These are phyloP conservation scores for Gyromitra esculenta DNA, from an alignment of 2,329 filamentous ascomycete species.

Conservation along the genomic window DNA sequence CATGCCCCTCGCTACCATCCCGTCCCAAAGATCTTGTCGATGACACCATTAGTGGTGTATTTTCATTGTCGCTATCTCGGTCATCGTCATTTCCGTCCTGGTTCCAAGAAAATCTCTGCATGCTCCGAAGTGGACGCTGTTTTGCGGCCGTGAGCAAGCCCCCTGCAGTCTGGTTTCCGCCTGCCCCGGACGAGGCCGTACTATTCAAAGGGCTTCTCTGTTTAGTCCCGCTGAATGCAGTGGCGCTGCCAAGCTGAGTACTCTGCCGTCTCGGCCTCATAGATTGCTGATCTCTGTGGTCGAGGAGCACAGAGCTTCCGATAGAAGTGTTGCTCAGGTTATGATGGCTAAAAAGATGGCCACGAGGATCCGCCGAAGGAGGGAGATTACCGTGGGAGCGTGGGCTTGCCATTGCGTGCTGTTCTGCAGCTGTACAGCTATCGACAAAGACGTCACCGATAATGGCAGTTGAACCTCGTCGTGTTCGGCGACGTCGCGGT, in stretches of 20 bases:
- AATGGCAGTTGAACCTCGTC: constrained; percentile 44
- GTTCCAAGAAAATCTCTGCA: constrained; percentile 40
- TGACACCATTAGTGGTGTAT: constrained; percentile 42
- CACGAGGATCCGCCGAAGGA: constrained; percentile 14
- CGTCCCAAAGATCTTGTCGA: constrained; percentile 43
- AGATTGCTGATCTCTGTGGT: constrained; percentile 70
- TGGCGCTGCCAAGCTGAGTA: constrained; percentile 56
- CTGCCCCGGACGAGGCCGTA: constrained; percentile 2
- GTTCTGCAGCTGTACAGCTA: constrained; percentile 24
- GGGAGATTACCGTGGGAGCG: constrained; percentile 23
- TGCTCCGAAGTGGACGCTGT: constrained; percentile 25
- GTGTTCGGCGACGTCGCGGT: constrained; percentile 33
- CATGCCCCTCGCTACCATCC: constrained; percentile 28
- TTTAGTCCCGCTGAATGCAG: constrained; percentile 36
- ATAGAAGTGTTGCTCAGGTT: constrained; percentile 85
- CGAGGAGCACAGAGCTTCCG: constrained; percentile 85
- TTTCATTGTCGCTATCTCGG: constrained; percentile 43
- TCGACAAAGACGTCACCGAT: constrained; percentile 40
- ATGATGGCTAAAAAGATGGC: constrained; percentile 56
- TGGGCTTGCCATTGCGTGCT: constrained; percentile 37
- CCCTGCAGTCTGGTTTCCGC: not conserved
- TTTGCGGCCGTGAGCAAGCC: constrained; percentile 24
- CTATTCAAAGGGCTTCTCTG: constrained; percentile 41
- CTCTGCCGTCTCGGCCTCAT: constrained; percentile 73
- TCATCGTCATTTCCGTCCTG: constrained; percentile 38